Evolutionary conservation across 768 basidiomycete genomes (phyloP).

Genomic region (Leccinum aurantiacum): DNA sequence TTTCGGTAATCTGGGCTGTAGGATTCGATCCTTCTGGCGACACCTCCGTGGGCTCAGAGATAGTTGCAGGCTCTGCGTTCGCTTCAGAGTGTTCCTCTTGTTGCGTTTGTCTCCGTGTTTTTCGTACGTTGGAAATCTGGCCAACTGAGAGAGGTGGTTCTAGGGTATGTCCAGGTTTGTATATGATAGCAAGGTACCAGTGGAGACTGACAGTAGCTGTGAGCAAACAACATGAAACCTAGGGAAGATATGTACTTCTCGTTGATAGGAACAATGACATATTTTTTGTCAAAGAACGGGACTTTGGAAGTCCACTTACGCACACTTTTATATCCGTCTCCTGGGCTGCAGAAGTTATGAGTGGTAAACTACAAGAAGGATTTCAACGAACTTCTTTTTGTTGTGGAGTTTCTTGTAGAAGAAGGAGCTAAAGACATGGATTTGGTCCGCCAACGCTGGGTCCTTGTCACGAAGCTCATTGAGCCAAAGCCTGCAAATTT

Average conservation of each 20-base stretch:
- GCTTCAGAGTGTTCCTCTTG: constrained; percentile 6
- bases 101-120: constrained; percentile 27
- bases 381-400: constrained; percentile 49
- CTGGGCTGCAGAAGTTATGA: constrained; percentile 36
- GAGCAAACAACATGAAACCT: background rate
- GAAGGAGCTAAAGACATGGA: constrained; percentile 95
- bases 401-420: constrained; percentile 92
- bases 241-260: constrained; percentile 67
- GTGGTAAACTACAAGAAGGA: background rate
- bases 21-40: constrained; percentile 3
- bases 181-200: constrained; percentile 97
- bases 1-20: constrained; percentile 1
- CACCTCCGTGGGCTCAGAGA: background rate
- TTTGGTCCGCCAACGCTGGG: constrained; percentile 64
- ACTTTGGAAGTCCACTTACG: constrained; percentile 92
- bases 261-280: constrained; percentile 93
- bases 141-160: constrained; percentile 43
- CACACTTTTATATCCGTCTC: constrained; percentile 80
- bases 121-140: constrained; percentile 10
- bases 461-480: constrained; percentile 51
- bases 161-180: constrained; percentile 67
- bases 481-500: constrained; percentile 62
- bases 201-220: constrained; percentile 60
- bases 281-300: constrained; percentile 88
- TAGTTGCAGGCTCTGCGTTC: constrained; percentile 1